Evolutionary conservation across 306 rosid species (phyloP).

Genomic region (Cicer arietinum): DNA sequence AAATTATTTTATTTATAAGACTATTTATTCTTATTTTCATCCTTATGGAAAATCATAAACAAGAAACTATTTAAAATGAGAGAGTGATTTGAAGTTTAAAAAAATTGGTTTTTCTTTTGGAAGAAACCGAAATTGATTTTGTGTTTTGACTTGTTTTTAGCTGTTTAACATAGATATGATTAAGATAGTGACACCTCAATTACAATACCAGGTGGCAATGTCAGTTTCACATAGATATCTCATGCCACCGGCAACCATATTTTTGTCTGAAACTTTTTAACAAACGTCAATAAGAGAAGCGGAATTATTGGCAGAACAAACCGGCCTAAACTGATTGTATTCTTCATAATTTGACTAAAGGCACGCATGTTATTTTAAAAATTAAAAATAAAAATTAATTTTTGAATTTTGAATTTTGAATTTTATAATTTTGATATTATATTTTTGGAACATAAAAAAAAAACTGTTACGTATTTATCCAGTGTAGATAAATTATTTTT

Average conservation of each 20-base stretch:
- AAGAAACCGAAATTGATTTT: background rate
- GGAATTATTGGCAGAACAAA: background rate
- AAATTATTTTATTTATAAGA: too few relatives aligned
- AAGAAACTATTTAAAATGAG: background rate
- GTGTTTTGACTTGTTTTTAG: background rate
- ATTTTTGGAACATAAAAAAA: too few relatives aligned
- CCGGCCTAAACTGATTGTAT: background rate
- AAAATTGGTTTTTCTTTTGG: background rate
- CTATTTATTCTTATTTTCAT: too few relatives aligned
- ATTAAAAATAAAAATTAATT: too few relatives aligned
- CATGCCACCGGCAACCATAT: background rate
- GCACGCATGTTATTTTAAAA: too few relatives aligned
- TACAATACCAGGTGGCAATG: background rate
- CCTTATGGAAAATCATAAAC: too few relatives aligned
- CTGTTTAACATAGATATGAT: background rate
- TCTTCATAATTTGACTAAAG: background rate
- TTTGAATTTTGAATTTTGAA: too few relatives aligned
- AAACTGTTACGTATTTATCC: too few relatives aligned
- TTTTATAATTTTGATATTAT: too few relatives aligned
- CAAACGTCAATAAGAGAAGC: slow-evolving; percentile 8
- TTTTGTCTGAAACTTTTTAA: background rate
- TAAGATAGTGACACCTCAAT: slow-evolving; percentile 6
- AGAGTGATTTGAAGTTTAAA: background rate
- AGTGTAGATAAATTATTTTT: too few relatives aligned
- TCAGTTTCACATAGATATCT: background rate